Evolutionary conservation across 225 moss, liverwort and hornwort genomes (phyloP), one percentile per base, ranked within the genome.

Genomic region (Pseudoscleropodium purum): DNA sequence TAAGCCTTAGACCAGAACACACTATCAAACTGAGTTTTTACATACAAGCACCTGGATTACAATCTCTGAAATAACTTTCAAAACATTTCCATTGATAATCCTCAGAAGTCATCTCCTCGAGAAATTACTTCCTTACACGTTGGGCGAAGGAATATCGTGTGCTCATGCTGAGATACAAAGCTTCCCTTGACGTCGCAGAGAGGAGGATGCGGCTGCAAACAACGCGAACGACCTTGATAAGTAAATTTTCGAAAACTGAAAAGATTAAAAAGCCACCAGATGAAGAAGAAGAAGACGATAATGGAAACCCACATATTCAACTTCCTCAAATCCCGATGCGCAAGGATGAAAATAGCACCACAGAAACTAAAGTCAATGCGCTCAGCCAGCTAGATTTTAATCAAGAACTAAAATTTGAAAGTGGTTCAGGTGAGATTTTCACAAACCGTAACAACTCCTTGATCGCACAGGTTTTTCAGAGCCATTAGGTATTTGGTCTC

Each of bases 401-500:
- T 37, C 64, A 2, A 64, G 18, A 41, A 70, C 25, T 47, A 15
- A 54, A 60, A 39, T 9, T 39, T 70, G 33, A 31, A 41, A 47
- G 27, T 27, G 39, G 43, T 39, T 70, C 31, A 39, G 61, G 57
- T 52, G 49, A 81, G 63, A 27, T 47, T 47, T 74, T 75, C 89
- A 91, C 88, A 18, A 90, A 97, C 97, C 94, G 95, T 88, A 63
- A 98, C 94, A 69, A 98, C 96, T 84, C 97, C 95, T 90, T 96
- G 94, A 89, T 97, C 96, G 84, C 97, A 96, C 80, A 98, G 92
- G 86, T 97, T 98, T 81, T 97, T 98, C 95, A 98, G 91, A 65
- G 97, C 97, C 98, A 98, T 97, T 83, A 96, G 88, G 90, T 97
- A 98, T 79, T 97, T 98, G 3, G 95, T 96, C 90, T 98, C 97